Evolutionary conservation across 495 filamentous ascomycete species (phyloP).

Genomic region (Aspergillus panamensis): DNA sequence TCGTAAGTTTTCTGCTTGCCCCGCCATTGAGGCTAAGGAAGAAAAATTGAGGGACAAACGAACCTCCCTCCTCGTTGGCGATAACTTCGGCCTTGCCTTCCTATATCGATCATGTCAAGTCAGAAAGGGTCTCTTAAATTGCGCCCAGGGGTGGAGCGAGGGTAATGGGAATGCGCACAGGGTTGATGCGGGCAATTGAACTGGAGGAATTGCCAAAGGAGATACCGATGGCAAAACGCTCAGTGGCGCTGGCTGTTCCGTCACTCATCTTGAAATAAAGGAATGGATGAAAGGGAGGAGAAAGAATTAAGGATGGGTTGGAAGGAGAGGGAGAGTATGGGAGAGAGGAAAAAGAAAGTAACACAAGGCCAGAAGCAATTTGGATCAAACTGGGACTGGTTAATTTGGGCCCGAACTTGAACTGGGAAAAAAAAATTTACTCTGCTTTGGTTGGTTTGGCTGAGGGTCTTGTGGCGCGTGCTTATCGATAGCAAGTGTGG

Average conservation of each 20-base stretch:
- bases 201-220: constrained; percentile 98
- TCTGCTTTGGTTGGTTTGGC: constrained; percentile 29
- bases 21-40: neutral
- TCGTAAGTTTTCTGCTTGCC: constrained; percentile 2
- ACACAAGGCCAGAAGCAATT: constrained; percentile 14
- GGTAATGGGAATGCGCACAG: constrained; percentile 40
- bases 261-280: constrained; percentile 51
- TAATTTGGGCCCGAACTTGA: constrained; percentile 19
- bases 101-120: constrained; percentile 32
- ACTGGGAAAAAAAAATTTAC: constrained; percentile 21
- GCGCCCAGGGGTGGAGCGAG: neutral
- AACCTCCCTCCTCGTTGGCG: constrained; percentile 97
- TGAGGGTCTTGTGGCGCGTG: constrained; percentile 33
- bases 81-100: constrained; percentile 97
- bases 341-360: constrained; percentile 3
- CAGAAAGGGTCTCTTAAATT: neutral
- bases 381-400: constrained; percentile 27
- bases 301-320: constrained; percentile 17
- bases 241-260: constrained; percentile 42
- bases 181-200: constrained; percentile 83
- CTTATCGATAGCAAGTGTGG: constrained; percentile 43
- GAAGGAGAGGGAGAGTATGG: constrained; percentile 18
- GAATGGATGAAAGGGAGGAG: constrained; percentile 19
- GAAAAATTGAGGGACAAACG: constrained; percentile 24
- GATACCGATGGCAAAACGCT: constrained; percentile 85